Evolutionary conservation across 129 eudicot genomes (phyloP).

Genomic region (Helianthus annuus): HanXRQr2.0-SUNRISE NC_035449.2:193705561-193706060

Average conservation of each 20-base stretch:
- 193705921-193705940: conserved; percentile 37
- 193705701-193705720: conserved; percentile 45
- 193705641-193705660: not conserved
- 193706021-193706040: conserved; percentile 37
- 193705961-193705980: conserved; percentile 2
- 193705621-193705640: not conserved
- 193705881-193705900: conserved; percentile 55
- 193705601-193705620: not conserved
- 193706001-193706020: conserved; percentile 53
- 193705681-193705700: not conserved
- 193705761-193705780: conserved; percentile 2
- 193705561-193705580: conserved; percentile 43
- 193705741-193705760: conserved; percentile 2
- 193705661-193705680: not conserved
- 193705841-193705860: not conserved
- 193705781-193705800: not conserved
- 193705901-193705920: conserved; percentile 49
- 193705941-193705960: not conserved
- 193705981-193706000: not conserved
- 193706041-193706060: conserved; percentile 46
- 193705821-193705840: not conserved
- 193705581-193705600: not conserved
- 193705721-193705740: conserved; percentile 30
- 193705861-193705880: conserved; percentile 90
- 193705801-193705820: not conserved